Conservation (phyloP, 225 moss, liverwort and hornwort species). For the Sphagnum contortum region DNA sequence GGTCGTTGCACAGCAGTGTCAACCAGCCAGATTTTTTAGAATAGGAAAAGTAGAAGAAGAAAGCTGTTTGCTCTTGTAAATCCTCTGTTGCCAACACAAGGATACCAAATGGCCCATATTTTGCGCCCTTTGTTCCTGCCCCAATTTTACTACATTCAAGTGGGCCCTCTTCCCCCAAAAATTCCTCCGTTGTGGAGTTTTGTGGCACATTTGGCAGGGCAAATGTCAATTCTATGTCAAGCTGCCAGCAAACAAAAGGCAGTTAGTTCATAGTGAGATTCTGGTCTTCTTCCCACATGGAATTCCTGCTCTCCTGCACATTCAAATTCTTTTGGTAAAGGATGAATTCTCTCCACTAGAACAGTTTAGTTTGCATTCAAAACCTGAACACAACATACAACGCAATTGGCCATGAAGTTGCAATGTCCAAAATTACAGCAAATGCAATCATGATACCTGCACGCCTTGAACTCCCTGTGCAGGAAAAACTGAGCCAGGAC, state of each 20-base stretch:
- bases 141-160: slow-evolving; percentile 31
- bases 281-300: no score
- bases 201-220: slow-evolving; percentile 25
- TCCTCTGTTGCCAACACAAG: slow-evolving; percentile 19
- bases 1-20: slow-evolving; percentile 25
- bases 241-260: slow-evolving; percentile 15
- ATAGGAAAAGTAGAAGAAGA: slow-evolving; percentile 19
- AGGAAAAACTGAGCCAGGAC: slow-evolving; percentile 20
- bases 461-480: slow-evolving; percentile 34
- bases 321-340: no score
- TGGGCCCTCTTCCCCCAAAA: slow-evolving; percentile 20
- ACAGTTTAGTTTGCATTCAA: no score
- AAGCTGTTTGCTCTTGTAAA: slow-evolving; percentile 19
- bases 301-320: no score
- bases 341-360: no score
- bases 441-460: slow-evolving; percentile 24
- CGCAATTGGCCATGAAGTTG: no score
- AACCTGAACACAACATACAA: no score
- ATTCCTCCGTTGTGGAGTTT: slow-evolving; percentile 20
- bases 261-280: neutral
- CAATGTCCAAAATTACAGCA: neutral
- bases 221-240: slow-evolving; percentile 43
- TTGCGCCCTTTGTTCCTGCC: slow-evolving; percentile 23
- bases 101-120: slow-evolving; percentile 31
- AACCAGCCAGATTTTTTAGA: slow-evolving; percentile 20